Evolutionary conservation across 2,329 filamentous ascomycete genomes (phyloP).

Genomic region (Lachnellula hyalina): DNA sequence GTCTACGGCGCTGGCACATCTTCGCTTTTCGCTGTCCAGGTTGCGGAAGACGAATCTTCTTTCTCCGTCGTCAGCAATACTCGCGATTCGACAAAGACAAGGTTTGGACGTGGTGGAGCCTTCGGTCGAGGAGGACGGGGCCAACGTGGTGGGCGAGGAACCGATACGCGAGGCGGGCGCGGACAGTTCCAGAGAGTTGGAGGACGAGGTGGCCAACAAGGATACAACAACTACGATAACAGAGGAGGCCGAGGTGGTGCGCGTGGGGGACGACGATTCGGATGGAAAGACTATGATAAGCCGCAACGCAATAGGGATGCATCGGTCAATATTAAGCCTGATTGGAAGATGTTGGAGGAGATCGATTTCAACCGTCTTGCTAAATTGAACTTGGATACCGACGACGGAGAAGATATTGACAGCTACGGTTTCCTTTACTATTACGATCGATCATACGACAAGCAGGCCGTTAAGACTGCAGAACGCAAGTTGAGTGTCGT

Average conservation of each 20-base stretch:
- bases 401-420: constrained; percentile 92
- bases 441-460: constrained; percentile 95
- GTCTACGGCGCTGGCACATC: constrained; percentile 89
- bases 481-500: constrained; percentile 84
- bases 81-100: constrained; percentile 75
- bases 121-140: constrained; percentile 71
- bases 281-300: constrained; percentile 99
- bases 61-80: constrained; percentile 98
- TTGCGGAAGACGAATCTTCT: constrained; percentile 89
- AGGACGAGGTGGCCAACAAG: constrained; percentile 60
- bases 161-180: constrained; percentile 60
- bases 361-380: constrained; percentile 94
- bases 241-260: constrained; percentile 66
- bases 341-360: constrained; percentile 95
- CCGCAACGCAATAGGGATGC: constrained; percentile 93
- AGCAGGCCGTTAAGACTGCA: constrained; percentile 80
- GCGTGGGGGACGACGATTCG: constrained; percentile 79
- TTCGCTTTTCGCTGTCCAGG: constrained; percentile 82
- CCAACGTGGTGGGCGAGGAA: constrained; percentile 61
- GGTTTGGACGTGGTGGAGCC: constrained; percentile 84
- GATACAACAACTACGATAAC: constrained; percentile 64
- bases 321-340: constrained; percentile 90
- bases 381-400: constrained; percentile 93
- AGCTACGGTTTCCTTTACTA: constrained; percentile 97
- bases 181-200: constrained; percentile 66